phyloP scores from a whole-genome alignment of 768 basidiomycete genomes.

The Tylopilus subfusipes region DNA sequence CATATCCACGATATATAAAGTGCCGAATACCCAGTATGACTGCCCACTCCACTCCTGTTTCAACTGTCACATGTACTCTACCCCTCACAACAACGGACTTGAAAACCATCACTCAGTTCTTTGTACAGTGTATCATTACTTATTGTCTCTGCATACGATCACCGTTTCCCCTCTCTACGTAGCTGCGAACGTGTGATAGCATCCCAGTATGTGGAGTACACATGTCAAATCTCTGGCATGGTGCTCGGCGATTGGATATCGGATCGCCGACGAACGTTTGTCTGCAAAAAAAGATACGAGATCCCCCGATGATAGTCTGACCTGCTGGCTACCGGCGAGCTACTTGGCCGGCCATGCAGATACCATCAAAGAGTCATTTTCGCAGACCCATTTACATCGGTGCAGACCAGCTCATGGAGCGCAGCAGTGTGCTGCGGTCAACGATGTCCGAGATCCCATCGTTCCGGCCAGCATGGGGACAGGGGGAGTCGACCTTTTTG shows the following conservation, averaged over 20 bases:
- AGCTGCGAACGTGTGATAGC: neutral
- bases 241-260: too few relatives aligned
- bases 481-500: neutral
- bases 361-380: too few relatives aligned
- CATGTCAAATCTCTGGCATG: neutral
- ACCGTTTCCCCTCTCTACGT: neutral
- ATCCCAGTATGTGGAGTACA: too few relatives aligned
- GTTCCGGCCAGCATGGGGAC: too few relatives aligned
- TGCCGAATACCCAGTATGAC: constrained; percentile 16
- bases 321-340: too few relatives aligned
- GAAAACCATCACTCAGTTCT: neutral
- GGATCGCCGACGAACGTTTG: neutral
- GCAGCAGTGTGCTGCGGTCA: too few relatives aligned
- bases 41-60: neutral
- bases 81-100: constrained; percentile 4
- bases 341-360: too few relatives aligned
- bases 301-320: too few relatives aligned
- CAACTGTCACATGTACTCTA: neutral
- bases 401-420: too few relatives aligned
- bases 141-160: neutral
- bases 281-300: too few relatives aligned
- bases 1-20: neutral
- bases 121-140: constrained; percentile 5
- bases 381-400: too few relatives aligned
- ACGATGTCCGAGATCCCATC: too few relatives aligned